Percentiles rank a stretch among this genome's conserved stretches.
phyloP scores from a whole-genome alignment of 2,329 filamentous ascomycete genomes.

The Biscogniauxia mediterranea region DNA sequence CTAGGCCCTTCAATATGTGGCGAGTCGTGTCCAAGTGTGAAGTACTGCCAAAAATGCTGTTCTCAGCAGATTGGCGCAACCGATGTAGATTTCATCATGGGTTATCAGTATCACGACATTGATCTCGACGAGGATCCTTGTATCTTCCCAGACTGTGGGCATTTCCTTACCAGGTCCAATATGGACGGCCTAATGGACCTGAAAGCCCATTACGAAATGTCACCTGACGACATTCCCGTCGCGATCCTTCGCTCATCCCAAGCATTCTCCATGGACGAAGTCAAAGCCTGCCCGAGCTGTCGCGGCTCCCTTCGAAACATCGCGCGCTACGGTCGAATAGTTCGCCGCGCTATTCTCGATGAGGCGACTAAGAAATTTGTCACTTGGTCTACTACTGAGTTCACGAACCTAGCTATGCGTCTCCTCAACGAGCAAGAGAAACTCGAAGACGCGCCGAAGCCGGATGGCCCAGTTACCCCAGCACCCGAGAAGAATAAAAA shows the following conservation, averaged over 20 bases:
- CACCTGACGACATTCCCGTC: slow-evolving; percentile 30
- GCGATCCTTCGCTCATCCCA: slow-evolving; percentile 36
- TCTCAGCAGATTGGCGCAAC: slow-evolving; percentile 38
- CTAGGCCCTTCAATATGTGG: slow-evolving; percentile 55
- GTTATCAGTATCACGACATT: slow-evolving; percentile 54
- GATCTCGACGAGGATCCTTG: slow-evolving; percentile 59
- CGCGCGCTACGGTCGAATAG: slow-evolving; percentile 60
- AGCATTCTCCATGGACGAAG: slow-evolving; percentile 48
- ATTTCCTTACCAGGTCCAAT: slow-evolving; percentile 58
- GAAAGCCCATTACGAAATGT: slow-evolving; percentile 45
- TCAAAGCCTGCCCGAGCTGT: slow-evolving; percentile 58
- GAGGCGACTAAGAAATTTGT: slow-evolving; percentile 65
- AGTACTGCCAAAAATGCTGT: slow-evolving; percentile 58
- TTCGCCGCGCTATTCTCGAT: slow-evolving; percentile 59
- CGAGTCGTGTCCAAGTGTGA: slow-evolving; percentile 53
- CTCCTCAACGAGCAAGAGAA: slow-evolving; percentile 25
- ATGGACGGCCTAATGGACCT: slow-evolving; percentile 63
- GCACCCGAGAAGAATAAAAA: not conserved
- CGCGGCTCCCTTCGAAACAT: slow-evolving; percentile 57
- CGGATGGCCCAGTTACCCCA: not conserved
- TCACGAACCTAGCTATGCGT: slow-evolving; percentile 37
- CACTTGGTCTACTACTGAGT: slow-evolving; percentile 46
- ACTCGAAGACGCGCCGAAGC: slow-evolving; percentile 1
- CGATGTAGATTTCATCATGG: slow-evolving; percentile 49
- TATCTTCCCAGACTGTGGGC: slow-evolving; percentile 62